A percentile compares a stretch with the other conserved stretches of the same genome.
phyloP scores from a whole-genome alignment of 2,329 filamentous ascomycete genomes.

The Neonectria punicea region DNA sequence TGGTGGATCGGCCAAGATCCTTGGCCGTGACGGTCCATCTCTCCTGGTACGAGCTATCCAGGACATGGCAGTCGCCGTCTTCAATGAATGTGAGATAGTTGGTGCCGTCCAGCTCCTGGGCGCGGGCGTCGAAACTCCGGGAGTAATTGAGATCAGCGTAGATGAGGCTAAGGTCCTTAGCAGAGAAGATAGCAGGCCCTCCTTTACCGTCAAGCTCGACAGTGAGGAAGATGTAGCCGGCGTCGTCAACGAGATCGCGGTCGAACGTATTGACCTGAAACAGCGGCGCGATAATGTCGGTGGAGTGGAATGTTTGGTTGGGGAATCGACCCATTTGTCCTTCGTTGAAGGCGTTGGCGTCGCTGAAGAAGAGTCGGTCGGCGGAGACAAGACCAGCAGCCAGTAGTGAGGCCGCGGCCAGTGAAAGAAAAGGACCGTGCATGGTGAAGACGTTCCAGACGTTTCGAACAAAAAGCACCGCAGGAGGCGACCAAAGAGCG shows the following conservation, averaged over 20 bases:
- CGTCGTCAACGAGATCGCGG: slow-evolving; percentile 29
- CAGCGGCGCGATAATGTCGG: slow-evolving; percentile 31
- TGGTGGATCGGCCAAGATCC: slow-evolving; percentile 20
- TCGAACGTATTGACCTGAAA: slow-evolving; percentile 38
- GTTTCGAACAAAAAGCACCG: not conserved
- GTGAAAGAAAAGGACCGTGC: slow-evolving; percentile 13
- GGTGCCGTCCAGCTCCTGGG: slow-evolving; percentile 26
- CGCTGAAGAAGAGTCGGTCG: slow-evolving; percentile 27
- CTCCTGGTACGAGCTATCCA: slow-evolving; percentile 35
- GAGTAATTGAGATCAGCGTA: slow-evolving; percentile 36
- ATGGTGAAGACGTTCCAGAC: slow-evolving; percentile 20
- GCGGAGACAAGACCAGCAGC: slow-evolving; percentile 16
- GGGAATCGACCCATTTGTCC: slow-evolving; percentile 33
- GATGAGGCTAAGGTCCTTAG: slow-evolving; percentile 37
- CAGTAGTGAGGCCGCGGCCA: slow-evolving; percentile 6
- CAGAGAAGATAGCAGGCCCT: slow-evolving; percentile 38
- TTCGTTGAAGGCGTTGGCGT: slow-evolving; percentile 32
- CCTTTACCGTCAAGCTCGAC: slow-evolving; percentile 31
- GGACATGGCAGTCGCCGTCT: slow-evolving; percentile 32
- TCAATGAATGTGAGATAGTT: slow-evolving; percentile 40
- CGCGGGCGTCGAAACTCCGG: slow-evolving; percentile 34
- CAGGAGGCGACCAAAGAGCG: not conserved
- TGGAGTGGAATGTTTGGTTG: slow-evolving; percentile 34
- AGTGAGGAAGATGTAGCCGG: slow-evolving; percentile 35
- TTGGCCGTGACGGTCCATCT: slow-evolving; percentile 33